Evolutionary conservation across 495 filamentous ascomycete genomes (phyloP).

Genomic region (Darksidea phi): DNA sequence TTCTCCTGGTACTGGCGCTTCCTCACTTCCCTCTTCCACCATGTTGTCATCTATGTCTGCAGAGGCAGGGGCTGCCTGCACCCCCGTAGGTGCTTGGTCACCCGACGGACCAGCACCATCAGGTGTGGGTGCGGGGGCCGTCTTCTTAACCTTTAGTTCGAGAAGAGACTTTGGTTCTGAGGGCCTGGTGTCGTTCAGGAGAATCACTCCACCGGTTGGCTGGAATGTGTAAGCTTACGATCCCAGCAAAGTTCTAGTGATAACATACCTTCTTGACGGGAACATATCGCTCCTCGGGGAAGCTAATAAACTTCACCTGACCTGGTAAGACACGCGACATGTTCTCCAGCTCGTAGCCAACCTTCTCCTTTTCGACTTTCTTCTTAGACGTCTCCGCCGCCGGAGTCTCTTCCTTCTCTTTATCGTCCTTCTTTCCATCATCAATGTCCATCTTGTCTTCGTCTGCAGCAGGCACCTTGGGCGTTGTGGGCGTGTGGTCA

Average conservation of each 20-base stretch:
- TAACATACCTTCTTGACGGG: constrained; percentile 87
- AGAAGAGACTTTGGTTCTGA: constrained; percentile 73
- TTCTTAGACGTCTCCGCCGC: constrained; percentile 61
- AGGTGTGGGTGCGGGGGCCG: constrained; percentile 49
- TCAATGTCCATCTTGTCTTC: constrained; percentile 92
- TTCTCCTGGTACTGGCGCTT: constrained; percentile 73
- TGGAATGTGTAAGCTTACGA: constrained; percentile 52
- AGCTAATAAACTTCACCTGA: constrained; percentile 93
- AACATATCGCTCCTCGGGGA: constrained; percentile 79
- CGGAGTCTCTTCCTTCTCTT: constrained; percentile 45
- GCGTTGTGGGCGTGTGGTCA: constrained; percentile 75
- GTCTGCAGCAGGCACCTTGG: constrained; percentile 53
- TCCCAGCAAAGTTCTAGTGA: background rate
- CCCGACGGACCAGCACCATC: constrained; percentile 42
- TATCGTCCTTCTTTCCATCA: constrained; percentile 62
- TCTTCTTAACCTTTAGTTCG: constrained; percentile 83
- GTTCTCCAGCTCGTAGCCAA: constrained; percentile 93
- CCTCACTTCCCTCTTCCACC: constrained; percentile 83
- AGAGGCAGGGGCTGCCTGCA: constrained; percentile 5
- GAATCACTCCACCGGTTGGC: constrained; percentile 91
- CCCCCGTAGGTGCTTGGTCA: constrained; percentile 46
- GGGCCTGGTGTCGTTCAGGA: constrained; percentile 82
- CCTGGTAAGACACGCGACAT: constrained; percentile 91
- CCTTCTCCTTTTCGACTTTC: constrained; percentile 93
- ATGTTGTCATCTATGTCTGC: constrained; percentile 68